Evolutionary conservation across 2,329 filamentous ascomycete species (phyloP).

Genomic region (Alternaria sp.): DNA sequence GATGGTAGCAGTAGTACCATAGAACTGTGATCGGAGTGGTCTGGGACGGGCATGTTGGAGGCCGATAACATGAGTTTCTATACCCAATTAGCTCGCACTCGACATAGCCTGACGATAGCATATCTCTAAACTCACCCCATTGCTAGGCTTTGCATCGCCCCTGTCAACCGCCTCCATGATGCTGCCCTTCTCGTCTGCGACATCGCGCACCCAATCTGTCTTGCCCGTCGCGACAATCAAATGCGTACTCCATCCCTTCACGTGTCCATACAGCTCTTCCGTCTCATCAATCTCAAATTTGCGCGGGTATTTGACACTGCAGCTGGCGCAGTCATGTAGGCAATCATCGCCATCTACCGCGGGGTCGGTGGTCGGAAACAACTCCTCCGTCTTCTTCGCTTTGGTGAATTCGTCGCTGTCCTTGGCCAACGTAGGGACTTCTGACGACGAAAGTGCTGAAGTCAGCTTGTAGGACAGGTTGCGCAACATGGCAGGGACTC

Average conservation of each 20-base stretch:
- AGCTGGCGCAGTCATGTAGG: slow-evolving; percentile 82
- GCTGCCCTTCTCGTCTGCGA: slow-evolving; percentile 76
- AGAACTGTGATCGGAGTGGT: slow-evolving; percentile 68
- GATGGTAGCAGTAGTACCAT: slow-evolving; percentile 83
- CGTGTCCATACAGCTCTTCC: slow-evolving; percentile 81
- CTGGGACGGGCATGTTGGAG: slow-evolving; percentile 84
- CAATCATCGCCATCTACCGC: slow-evolving; percentile 86
- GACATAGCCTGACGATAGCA: not conserved
- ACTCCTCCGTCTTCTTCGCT: slow-evolving; percentile 54
- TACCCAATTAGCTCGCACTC: not conserved
- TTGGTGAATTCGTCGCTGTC: slow-evolving; percentile 54
- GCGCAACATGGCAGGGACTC: slow-evolving; percentile 45
- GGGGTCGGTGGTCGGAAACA: slow-evolving; percentile 80
- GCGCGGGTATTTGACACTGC: slow-evolving; percentile 79
- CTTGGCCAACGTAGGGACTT: slow-evolving; percentile 34
- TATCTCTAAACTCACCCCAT: slow-evolving; percentile 64
- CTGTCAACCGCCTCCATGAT: slow-evolving; percentile 62
- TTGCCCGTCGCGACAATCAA: slow-evolving; percentile 94
- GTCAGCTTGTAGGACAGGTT: slow-evolving; percentile 48
- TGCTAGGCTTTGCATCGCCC: slow-evolving; percentile 64
- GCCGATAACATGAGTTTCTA: slow-evolving; percentile 89
- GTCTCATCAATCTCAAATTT: slow-evolving; percentile 74
- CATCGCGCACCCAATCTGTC: slow-evolving; percentile 90
- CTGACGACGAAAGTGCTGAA: slow-evolving; percentile 38
- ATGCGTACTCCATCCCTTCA: slow-evolving; percentile 89